Base-by-base conservation (phyloP, 208 protist genomes). In the Crithidia expoeki region DNA sequence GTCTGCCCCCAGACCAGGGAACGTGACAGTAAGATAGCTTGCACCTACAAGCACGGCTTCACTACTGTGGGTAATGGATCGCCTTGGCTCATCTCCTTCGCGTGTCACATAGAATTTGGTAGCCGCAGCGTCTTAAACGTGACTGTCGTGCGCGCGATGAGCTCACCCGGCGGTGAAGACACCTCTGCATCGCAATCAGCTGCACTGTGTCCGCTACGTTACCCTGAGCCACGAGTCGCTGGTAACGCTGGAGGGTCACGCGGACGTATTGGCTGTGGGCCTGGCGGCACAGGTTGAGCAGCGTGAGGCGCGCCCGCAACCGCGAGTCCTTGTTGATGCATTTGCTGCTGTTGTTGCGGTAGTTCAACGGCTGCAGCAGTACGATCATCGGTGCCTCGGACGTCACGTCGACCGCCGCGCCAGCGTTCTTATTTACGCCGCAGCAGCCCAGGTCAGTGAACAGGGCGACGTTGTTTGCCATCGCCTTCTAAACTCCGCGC, bases 391-490 rank as follows among this genome's bases (percentile, higher is more conserved):
- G 64, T 49, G 62, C 32, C 30, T 44, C 33, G 4, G 42, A 36
- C 12, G 56, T 49, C 27, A 74, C 58, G 19, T 53, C 65, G 19
- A 87, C 19, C 0, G 17, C 32, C 14, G 30, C 42, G 14, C 64
- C 52, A 11, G 56, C 33, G 40, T 77, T 57, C 30, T 58, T 79
- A 44, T 83, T 55, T 12, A 53, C 47, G 11, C 75, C 70, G 23
- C 58, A 83, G 51, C 70, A 77, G 36, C 83, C 80, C 46, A 67
- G 66, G 19, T 74, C 62, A 27, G 60, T 53, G 0, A 55, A 58
- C 25, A 71, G 36, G 2, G 79, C 59, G 21, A 74, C 53, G 56
- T 74, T 70, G 47, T 74, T 65, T 4, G 21, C 25, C 19, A 46
- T 23, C 4, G 30, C 23, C 36, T 74, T 59, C 3, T 1, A 16